A percentile compares a stretch with the other conserved stretches of the same genome.
phyloP scores from a whole-genome alignment of 441 rosid genomes.

The Euphorbia corollata region DNA sequence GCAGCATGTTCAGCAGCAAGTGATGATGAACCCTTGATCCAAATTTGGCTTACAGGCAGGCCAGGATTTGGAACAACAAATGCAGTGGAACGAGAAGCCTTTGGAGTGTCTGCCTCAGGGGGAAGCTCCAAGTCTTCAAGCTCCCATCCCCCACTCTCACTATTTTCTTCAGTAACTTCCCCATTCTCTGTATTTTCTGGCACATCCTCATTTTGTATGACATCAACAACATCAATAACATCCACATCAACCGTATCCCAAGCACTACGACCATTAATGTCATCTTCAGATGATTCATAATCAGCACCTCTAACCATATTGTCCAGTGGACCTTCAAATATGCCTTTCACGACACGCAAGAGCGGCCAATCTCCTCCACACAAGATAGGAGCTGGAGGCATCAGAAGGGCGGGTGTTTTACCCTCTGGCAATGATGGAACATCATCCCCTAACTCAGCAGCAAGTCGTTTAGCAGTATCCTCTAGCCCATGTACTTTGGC shows the following conservation, averaged over 20 bases:
- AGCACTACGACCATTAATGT: constrained; percentile 51
- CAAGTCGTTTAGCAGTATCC: constrained; percentile 59
- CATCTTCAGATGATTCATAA: constrained; percentile 32
- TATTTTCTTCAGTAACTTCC: constrained; percentile 52
- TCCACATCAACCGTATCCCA: constrained; percentile 82
- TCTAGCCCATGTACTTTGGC: constrained; percentile 62
- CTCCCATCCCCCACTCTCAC: constrained; percentile 76
- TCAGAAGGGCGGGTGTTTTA: constrained; percentile 56
- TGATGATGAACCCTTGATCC: constrained; percentile 63
- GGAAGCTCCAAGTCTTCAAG: constrained; percentile 81
- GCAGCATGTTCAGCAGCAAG: constrained; percentile 88
- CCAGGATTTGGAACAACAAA: constrained; percentile 75
- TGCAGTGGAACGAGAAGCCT: constrained; percentile 46
- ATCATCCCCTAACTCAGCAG: constrained; percentile 53
- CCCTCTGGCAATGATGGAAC: constrained; percentile 59
- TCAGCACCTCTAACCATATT: constrained; percentile 37
- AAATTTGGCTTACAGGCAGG: constrained; percentile 70
- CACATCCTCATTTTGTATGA: constrained; percentile 47
- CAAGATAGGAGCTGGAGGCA: constrained; percentile 58
- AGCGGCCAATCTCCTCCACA: constrained; percentile 92
- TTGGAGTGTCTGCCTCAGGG: constrained; percentile 68
- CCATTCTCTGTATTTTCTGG: constrained; percentile 49
- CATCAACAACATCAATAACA: constrained; percentile 28
- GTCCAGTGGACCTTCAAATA: constrained; percentile 76
- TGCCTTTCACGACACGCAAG: constrained; percentile 71